These are phyloP conservation scores for Annulohypoxylon maeteangense DNA, from an alignment of 495 filamentous ascomycete genomes.

Conservation along the genomic window DNA sequence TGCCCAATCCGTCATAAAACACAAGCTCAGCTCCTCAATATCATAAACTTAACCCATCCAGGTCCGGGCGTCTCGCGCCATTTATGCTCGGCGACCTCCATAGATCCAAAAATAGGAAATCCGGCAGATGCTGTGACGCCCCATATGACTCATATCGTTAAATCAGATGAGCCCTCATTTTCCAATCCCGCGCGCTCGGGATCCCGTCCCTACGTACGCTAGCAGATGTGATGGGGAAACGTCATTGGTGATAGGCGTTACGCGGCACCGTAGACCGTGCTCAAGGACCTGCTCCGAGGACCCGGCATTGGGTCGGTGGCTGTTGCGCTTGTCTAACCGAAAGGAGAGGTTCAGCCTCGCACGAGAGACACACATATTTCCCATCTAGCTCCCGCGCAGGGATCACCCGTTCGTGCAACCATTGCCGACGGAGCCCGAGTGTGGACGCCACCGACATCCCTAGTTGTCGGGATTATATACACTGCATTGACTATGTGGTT, in stretches of 20 bases:
- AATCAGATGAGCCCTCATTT: constrained; percentile 10
- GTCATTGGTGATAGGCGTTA: constrained; percentile 11
- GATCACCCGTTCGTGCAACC: neutral
- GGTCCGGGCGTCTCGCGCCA: neutral
- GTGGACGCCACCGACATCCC: neutral
- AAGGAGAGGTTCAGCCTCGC: constrained; percentile 8
- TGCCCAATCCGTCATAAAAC: neutral
- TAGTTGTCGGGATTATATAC: neutral
- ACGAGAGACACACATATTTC: neutral
- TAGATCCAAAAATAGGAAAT: constrained; percentile 14
- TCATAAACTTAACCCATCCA: neutral
- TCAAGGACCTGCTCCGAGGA: neutral
- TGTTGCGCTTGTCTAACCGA: constrained; percentile 23
- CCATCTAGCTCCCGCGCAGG: neutral
- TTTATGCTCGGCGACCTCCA: constrained; percentile 33
- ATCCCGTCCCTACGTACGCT: neutral
- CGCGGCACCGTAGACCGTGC: constrained; percentile 6
- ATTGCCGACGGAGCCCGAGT: constrained; percentile 10
- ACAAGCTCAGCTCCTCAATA: constrained; percentile 13
- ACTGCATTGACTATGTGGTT: neutral
- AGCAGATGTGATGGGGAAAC: constrained; percentile 12
- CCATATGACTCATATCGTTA: constrained; percentile 16
- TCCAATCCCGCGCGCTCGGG: constrained; percentile 24
- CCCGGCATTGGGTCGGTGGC: constrained; percentile 21
- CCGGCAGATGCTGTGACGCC: neutral